Percentiles rank a stretch among this genome's conserved stretches.
Evolutionary conservation across 192 early-diverging fungal species (phyloP).

Genomic region (Funneliformis geosporum): DNA sequence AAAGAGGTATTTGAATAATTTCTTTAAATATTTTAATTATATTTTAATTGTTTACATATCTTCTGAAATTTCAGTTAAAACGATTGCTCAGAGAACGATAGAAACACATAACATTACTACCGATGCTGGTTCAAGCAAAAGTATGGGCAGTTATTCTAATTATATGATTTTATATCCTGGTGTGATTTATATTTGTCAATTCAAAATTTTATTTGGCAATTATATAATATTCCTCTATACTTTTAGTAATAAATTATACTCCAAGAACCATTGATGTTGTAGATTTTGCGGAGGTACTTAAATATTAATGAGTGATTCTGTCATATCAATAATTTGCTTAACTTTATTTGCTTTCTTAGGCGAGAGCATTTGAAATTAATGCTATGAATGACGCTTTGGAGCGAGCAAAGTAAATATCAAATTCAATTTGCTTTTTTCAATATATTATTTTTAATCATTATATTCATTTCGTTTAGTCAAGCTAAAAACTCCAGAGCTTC

Average conservation of each 20-base stretch:
- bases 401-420: slow-evolving; percentile 53
- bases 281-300: slow-evolving; percentile 57
- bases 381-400: slow-evolving; percentile 79
- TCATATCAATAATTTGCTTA: background rate
- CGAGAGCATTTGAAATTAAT: slow-evolving; percentile 84
- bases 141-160: background rate
- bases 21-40: no score
- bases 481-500: slow-evolving; percentile 68
- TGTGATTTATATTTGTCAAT: no score
- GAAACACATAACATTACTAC: background rate
- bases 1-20: no score
- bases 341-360: slow-evolving; percentile 40
- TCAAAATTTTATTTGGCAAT: background rate
- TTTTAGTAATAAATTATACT: slow-evolving; percentile 22
- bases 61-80: slow-evolving; percentile 24
- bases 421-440: background rate
- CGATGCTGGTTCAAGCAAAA: background rate
- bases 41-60: no score
- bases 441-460: background rate
- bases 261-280: slow-evolving; percentile 54
- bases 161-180: no score
- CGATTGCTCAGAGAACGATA: background rate
- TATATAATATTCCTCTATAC: background rate
- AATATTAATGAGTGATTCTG: no score
- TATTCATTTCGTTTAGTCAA: slow-evolving; percentile 25